These are phyloP conservation scores for Cadophora sp. DNA, from an alignment of 2,329 filamentous ascomycete species.

Conservation along the genomic window DNA sequence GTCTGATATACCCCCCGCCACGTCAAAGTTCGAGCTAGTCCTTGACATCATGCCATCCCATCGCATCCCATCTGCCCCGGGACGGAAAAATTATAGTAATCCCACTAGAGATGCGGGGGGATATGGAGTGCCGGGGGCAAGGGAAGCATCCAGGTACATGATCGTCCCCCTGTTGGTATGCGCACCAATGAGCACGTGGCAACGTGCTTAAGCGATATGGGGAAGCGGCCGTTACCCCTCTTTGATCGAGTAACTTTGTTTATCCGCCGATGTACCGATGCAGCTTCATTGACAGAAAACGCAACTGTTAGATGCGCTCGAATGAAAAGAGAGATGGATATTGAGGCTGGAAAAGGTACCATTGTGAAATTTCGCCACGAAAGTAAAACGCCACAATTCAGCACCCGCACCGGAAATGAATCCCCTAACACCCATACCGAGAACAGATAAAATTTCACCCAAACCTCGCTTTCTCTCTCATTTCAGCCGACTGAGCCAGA, in stretches of 20 bases:
- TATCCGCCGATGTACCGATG: background rate
- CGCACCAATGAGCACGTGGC: conserved; percentile 7
- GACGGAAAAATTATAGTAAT: background rate
- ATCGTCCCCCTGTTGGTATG: conserved; percentile 3
- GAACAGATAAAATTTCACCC: background rate
- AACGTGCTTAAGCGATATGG: conserved; percentile 6
- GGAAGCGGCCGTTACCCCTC: background rate
- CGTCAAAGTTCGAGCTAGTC: background rate
- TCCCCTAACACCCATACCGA: no score
- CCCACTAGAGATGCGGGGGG: background rate
- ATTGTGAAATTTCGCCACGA: background rate
- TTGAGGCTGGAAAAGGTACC: conserved; percentile 6
- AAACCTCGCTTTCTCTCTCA: background rate
- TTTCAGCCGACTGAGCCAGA: background rate
- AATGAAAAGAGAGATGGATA: background rate
- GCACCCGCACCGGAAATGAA: no score
- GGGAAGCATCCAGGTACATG: background rate
- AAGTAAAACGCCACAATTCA: background rate
- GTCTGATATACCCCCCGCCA: background rate
- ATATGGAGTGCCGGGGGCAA: background rate
- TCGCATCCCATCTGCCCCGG: background rate
- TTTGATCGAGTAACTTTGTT: background rate
- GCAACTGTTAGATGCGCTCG: background rate
- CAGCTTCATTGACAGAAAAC: background rate
- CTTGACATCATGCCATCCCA: conserved; percentile 8